Evolutionary conservation across 257 asterid species (phyloP), one percentile per base, ranked within the genome.

Genomic region (Linaria vulgaris): DNA sequence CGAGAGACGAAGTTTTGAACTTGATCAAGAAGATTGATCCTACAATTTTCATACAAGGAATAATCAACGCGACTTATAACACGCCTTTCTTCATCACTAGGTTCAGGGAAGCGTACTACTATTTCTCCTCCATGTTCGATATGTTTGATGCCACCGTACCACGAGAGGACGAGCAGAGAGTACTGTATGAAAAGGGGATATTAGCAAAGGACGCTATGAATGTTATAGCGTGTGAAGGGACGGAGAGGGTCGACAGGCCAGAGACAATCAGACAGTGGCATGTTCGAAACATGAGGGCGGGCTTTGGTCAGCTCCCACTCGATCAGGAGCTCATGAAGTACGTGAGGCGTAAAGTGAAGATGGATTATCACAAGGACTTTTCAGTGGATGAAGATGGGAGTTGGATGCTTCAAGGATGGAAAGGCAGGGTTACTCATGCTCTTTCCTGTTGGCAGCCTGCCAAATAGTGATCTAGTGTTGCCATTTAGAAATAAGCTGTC

Each of bases 361-460:
- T 4, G 50, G 74, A 71, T 2, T 82, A 82, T 17, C 82, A 82
- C 24, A 79, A 74, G 74, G 88, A 79, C 19, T 82, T 79, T 50
- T 76, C 72, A 14, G 63, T 79, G 14, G 88, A 79, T 44, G 85
- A 74, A 58, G 88, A 82, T 48, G 83, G 81, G 50, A 72, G 63
- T 20, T 82, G 85, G 85, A 57, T 82, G 79, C 55, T 82, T 60
- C 88, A 79, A 45, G 85, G 88, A 17, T 82, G 88, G 88, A 82
- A 74, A 49, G 88, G 88, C 1, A 58, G 88, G 1, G 80, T 82
- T 34, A 30, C 72, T 58, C 59, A 71, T 21, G 88, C 78, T 10
- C 66, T 79, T 11, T 79, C 88, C 0, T 77, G 38, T 56, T 82
- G 88, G 88, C 53, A 50, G 17, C 79, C 84, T 27, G 62, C 74